Conservation (phyloP, 2,329 filamentous ascomycete genomes). For the Trichoderma asperellum region DNA sequence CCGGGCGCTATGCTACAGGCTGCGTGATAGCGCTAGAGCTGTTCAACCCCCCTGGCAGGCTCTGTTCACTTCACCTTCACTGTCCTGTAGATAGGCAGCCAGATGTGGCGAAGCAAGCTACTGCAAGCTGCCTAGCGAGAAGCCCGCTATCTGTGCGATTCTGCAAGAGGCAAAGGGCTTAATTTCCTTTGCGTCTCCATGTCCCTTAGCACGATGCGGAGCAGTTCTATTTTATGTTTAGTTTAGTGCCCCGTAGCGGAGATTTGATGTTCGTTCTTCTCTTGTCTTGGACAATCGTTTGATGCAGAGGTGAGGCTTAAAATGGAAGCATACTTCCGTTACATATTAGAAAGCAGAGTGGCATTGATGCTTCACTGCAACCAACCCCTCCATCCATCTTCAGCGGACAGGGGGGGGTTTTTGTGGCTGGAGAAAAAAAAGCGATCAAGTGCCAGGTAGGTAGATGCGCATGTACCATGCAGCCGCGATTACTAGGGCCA, state of each 20-base stretch:
- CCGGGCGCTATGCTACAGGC: conserved; percentile 9
- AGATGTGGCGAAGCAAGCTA: conserved; percentile 27
- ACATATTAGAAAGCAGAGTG: background rate
- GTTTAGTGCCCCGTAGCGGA: conserved; percentile 10
- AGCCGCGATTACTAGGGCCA: background rate
- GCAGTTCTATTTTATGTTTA: conserved; percentile 14
- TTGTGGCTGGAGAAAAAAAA: background rate
- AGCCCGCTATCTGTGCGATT: conserved; percentile 6
- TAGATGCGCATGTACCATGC: background rate
- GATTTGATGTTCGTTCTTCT: background rate
- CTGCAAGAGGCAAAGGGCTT: conserved; percentile 6
- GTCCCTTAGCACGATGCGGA: conserved; percentile 19
- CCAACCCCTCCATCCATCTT: conserved; percentile 17
- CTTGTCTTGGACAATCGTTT: background rate
- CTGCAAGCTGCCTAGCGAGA: conserved; percentile 17
- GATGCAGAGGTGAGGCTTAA: background rate
- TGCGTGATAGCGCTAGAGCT: conserved; percentile 12
- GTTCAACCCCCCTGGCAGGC: background rate
- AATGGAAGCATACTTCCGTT: background rate
- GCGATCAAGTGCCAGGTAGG: background rate
- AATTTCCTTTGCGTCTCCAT: conserved; percentile 7
- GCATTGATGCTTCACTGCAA: background rate
- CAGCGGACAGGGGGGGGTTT: background rate
- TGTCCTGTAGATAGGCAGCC: background rate
- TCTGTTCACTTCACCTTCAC: background rate